Evolutionary conservation across 345 rosid species (phyloP).

Genomic region (Anacardium occidentale): DNA sequence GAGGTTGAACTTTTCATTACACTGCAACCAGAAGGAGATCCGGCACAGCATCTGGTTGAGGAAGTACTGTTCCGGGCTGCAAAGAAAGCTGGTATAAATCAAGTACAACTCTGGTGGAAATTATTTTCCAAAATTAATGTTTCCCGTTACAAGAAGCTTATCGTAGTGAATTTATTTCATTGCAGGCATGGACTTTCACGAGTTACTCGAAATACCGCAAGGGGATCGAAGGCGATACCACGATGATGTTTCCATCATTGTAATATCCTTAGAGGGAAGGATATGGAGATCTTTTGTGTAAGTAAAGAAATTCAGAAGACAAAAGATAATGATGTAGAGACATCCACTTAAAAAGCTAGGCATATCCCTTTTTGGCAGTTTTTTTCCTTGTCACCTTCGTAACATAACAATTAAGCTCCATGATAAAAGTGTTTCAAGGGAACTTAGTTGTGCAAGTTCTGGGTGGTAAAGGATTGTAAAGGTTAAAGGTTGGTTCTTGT

Average conservation of each 20-base stretch:
- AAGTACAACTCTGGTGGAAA: background rate
- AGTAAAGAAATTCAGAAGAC: conserved; percentile 15
- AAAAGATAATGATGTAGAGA: conserved; percentile 20
- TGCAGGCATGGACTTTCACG: conserved; percentile 89
- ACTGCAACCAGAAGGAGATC: conserved; percentile 96
- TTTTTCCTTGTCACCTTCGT: conserved; percentile 36
- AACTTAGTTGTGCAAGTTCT: conserved; percentile 23
- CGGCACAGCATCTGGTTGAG: conserved; percentile 93
- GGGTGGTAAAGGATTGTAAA: conserved; percentile 42
- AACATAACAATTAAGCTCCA: conserved; percentile 32
- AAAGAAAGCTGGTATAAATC: conserved; percentile 79
- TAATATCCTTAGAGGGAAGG: conserved; percentile 89
- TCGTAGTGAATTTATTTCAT: conserved; percentile 7
- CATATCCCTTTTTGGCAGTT: conserved; percentile 32
- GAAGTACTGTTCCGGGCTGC: conserved; percentile 92
- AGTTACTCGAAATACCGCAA: conserved; percentile 83
- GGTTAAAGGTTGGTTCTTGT: conserved; percentile 40
- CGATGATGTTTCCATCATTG: conserved; percentile 84
- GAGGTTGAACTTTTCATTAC: conserved; percentile 85
- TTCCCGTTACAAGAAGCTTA: conserved; percentile 3
- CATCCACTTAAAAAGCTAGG: conserved; percentile 21
- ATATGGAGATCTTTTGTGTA: conserved; percentile 98
- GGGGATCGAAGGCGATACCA: conserved; percentile 91
- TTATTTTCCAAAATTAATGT: background rate
- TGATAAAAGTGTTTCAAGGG: conserved; percentile 22